Evolutionary conservation across 495 filamentous ascomycete species (phyloP).

Genomic region (Annulohypoxylon moriforme): DNA sequence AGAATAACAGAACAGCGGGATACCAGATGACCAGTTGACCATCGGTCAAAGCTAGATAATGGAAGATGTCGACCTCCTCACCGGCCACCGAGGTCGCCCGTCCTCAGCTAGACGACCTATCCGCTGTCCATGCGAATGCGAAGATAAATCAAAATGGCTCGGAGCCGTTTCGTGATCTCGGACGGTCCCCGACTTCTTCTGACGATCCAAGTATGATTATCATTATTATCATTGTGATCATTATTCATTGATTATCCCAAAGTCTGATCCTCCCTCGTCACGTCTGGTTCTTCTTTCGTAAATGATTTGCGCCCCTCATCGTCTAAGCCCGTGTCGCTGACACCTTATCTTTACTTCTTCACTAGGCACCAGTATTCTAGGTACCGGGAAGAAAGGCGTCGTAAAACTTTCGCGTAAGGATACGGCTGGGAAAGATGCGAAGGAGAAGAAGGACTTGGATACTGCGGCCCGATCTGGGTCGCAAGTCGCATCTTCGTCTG

Average conservation of each 20-base stretch:
- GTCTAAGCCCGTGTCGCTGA: conserved; percentile 23
- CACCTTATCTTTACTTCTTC: conserved; percentile 1
- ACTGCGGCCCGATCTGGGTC: conserved; percentile 29
- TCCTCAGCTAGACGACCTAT: conserved; percentile 37
- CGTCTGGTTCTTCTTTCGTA: not conserved
- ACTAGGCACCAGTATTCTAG: conserved; percentile 41
- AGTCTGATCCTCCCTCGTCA: not conserved
- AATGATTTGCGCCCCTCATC: conserved; percentile 6
- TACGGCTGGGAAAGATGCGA: conserved; percentile 40
- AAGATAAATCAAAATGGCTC: conserved; percentile 27
- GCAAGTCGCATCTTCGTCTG: conserved; percentile 40
- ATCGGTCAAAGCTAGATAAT: conserved; percentile 35
- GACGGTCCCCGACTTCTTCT: conserved; percentile 38
- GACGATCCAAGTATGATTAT: conserved; percentile 38
- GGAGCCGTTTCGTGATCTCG: conserved; percentile 34
- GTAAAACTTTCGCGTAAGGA: conserved; percentile 43
- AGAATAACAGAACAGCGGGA: no score
- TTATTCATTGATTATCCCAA: not conserved
- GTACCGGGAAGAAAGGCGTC: conserved; percentile 35
- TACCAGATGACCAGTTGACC: conserved; percentile 16
- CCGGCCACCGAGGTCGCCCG: conserved; percentile 41
- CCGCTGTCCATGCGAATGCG: conserved; percentile 7
- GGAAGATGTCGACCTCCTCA: conserved; percentile 46
- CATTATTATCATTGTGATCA: not conserved
- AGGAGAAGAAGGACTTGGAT: conserved; percentile 40